A percentile compares a stretch with the other conserved stretches of the same genome.
phyloP scores from a whole-genome alignment of 2,329 filamentous ascomycete species.

The Herpotrichia juniperi region DNA sequence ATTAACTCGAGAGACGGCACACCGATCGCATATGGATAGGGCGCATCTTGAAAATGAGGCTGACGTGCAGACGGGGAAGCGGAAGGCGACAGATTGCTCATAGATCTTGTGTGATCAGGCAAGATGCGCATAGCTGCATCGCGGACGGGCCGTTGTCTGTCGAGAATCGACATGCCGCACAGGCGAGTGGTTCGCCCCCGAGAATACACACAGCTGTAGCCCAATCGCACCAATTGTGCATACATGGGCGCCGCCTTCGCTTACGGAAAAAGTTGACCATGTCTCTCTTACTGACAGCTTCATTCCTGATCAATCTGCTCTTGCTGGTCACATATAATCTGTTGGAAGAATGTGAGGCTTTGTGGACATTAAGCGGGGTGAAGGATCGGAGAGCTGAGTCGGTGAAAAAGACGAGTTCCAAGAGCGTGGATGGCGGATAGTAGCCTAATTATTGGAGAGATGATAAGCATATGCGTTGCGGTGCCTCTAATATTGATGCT shows the following conservation, averaged over 20 bases:
- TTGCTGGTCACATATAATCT: neutral
- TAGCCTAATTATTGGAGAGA: conserved; percentile 12
- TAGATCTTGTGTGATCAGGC: conserved; percentile 15
- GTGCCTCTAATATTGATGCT: conserved; percentile 15
- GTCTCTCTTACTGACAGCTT: neutral
- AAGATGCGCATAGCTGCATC: conserved; percentile 15
- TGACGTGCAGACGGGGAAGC: conserved; percentile 25
- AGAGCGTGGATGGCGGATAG: conserved; percentile 25
- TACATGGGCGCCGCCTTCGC: neutral
- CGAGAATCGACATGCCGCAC: conserved; percentile 7
- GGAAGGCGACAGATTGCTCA: conserved; percentile 19
- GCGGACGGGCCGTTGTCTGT: conserved; percentile 17
- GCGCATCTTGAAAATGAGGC: conserved; percentile 17
- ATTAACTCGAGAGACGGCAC: conserved; percentile 6
- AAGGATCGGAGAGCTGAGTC: conserved; percentile 9
- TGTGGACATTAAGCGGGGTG: conserved; percentile 2
- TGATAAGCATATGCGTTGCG: conserved; percentile 8
- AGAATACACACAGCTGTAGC: conserved; percentile 11
- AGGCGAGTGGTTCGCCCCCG: conserved; percentile 16
- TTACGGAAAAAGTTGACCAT: neutral
- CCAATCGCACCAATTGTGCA: conserved; percentile 6
- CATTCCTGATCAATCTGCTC: neutral
- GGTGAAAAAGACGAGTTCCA: conserved; percentile 23
- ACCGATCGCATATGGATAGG: conserved; percentile 15
- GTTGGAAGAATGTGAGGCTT: conserved; percentile 11